These are phyloP conservation scores for Prunella vulgaris DNA, from an alignment of 257 asterid species.

Conservation along the genomic window DNA sequence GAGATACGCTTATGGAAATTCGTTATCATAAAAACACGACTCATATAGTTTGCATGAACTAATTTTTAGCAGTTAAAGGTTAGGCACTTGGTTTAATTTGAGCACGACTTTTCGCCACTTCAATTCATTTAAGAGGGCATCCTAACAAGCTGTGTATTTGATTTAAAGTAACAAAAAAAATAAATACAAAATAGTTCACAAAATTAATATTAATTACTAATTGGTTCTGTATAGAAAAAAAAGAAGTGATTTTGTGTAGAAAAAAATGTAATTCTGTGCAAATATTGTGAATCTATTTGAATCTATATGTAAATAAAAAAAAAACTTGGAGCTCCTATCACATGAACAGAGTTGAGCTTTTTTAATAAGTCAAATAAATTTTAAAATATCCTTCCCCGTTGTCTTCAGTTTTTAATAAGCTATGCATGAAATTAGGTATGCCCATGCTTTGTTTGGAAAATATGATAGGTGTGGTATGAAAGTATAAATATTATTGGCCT, in stretches of 20 bases:
- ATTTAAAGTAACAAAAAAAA: not conserved
- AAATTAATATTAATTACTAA: too few species aligned
- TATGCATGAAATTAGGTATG: not conserved
- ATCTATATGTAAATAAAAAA: too few species aligned
- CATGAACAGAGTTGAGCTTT: not conserved
- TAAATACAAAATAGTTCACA: too few species aligned
- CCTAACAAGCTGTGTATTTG: not conserved
- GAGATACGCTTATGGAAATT: not conserved
- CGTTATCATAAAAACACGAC: not conserved
- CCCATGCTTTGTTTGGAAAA: not conserved
- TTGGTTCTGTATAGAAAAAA: too few species aligned
- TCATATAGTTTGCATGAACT: constrained; percentile 10
- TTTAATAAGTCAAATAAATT: not conserved
- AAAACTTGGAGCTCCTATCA: too few species aligned
- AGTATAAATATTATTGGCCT: not conserved
- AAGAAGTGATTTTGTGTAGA: too few species aligned
- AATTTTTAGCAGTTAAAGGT: not conserved
- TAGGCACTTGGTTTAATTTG: not conserved
- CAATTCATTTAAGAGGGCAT: not conserved
- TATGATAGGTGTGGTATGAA: not conserved
- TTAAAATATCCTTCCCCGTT: not conserved
- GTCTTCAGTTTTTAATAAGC: not conserved
- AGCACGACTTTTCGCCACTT: not conserved
- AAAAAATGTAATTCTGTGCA: too few species aligned
- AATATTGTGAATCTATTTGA: too few species aligned